Conservation (phyloP, 2,329 filamentous ascomycete species). For the Penicillium sp. region DNA sequence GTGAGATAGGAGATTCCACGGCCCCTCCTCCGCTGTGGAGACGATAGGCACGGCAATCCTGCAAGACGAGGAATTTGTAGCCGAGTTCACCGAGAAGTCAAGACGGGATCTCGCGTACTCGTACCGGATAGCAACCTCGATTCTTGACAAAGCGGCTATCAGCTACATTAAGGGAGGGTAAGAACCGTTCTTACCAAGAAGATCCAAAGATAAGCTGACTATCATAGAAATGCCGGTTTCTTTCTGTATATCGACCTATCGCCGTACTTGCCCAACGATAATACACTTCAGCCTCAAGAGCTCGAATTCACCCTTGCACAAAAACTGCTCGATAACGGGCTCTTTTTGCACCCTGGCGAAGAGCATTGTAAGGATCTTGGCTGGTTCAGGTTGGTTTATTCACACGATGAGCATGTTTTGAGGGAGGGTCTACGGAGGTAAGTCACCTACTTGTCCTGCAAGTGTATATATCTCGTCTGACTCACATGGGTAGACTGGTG, state of each 20-base stretch:
- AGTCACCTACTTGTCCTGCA: background rate
- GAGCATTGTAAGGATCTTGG: conserved; percentile 53
- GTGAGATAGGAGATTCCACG: conserved; percentile 31
- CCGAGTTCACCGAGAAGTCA: conserved; percentile 33
- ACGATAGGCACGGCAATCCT: conserved; percentile 37
- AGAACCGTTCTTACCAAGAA: background rate
- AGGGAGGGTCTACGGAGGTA: conserved; percentile 42
- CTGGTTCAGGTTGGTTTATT: conserved; percentile 61
- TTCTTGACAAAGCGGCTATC: conserved; percentile 44
- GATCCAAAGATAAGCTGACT: background rate
- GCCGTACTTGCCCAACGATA: conserved; percentile 41
- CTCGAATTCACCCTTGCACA: conserved; percentile 53
- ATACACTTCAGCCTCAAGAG: conserved; percentile 29
- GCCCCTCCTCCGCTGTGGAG: conserved; percentile 32
- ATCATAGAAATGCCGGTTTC: conserved; percentile 49
- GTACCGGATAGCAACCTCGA: conserved; percentile 37
- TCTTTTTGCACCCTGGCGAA: conserved; percentile 57
- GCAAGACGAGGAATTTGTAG: conserved; percentile 43
- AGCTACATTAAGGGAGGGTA: conserved; percentile 42
- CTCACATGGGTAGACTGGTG: background rate
- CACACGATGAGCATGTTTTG: conserved; percentile 40
- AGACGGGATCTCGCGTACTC: conserved; percentile 28
- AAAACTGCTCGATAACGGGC: conserved; percentile 51
- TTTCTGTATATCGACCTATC: conserved; percentile 53
- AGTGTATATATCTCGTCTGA: background rate